Evolutionary conservation across 208 protist genomes (phyloP).

Genomic region (Kentomonas sorsogonicus): DNA sequence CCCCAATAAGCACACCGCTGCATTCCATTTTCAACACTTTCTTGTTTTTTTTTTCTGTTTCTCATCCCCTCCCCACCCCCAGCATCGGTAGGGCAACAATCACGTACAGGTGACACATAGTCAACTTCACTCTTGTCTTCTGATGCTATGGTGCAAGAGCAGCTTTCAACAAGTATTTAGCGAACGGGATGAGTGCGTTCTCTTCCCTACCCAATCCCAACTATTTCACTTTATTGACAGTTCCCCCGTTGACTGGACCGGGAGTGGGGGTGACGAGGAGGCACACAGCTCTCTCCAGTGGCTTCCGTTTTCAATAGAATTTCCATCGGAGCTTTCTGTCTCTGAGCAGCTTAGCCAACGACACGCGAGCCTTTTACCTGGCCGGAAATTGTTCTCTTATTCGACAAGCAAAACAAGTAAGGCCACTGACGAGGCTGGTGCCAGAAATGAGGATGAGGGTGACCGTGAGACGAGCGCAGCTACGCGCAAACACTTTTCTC

Average conservation of each 20-base stretch:
- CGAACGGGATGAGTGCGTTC: conserved; percentile 24
- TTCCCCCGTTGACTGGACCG: not conserved
- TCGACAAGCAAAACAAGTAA: not conserved
- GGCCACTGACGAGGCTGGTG: not conserved
- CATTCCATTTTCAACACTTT: not conserved
- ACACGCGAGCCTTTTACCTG: too few species aligned
- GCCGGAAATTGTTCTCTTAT: too few species aligned
- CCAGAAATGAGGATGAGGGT: not conserved
- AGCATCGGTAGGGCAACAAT: not conserved
- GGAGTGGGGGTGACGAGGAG: not conserved
- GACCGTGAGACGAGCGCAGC: not conserved
- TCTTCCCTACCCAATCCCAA: conserved; percentile 71
- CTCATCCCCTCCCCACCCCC: not conserved
- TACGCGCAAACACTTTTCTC: conserved; percentile 37
- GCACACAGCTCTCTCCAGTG: conserved; percentile 17
- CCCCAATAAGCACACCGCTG: not conserved
- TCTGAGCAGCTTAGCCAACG: too few species aligned
- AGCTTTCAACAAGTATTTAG: conserved; percentile 58
- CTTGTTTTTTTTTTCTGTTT: conserved; percentile 5
- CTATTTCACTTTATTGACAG: conserved; percentile 83
- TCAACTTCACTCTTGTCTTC: not conserved
- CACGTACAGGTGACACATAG: not conserved
- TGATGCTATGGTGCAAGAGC: conserved; percentile 77
- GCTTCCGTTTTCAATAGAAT: conserved; percentile 79
- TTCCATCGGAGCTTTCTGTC: conserved; percentile 58